phyloP scores from a whole-genome alignment of 495 filamentous ascomycete genomes.

The Thozetella sp. region DNA sequence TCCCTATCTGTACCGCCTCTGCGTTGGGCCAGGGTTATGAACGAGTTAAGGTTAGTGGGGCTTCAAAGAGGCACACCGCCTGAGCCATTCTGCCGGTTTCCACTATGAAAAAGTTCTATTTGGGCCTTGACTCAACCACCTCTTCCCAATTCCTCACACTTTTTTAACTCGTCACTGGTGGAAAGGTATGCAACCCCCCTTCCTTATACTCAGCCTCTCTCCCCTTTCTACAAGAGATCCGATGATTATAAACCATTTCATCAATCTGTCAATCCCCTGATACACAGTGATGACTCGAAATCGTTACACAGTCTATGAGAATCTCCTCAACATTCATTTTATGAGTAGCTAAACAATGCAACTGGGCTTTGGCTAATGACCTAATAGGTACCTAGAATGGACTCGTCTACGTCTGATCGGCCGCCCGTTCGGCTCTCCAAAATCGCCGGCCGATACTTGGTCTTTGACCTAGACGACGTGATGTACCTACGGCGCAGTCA shows the following conservation, averaged over 20 bases:
- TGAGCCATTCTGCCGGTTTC: neutral
- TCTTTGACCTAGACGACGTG: slow-evolving; percentile 84
- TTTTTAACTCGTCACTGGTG: neutral
- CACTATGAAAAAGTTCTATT: neutral
- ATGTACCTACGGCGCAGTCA: slow-evolving; percentile 78
- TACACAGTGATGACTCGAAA: slow-evolving; percentile 28
- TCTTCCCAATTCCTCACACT: neutral
- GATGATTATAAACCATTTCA: slow-evolving; percentile 38
- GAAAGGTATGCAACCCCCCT: neutral
- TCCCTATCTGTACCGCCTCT: too few relatives aligned
- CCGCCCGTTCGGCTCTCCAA: slow-evolving; percentile 75
- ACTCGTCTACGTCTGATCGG: slow-evolving; percentile 19
- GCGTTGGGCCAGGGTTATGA: too few relatives aligned
- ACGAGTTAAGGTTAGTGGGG: neutral
- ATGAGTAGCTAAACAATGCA: neutral
- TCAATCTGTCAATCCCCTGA: slow-evolving; percentile 49
- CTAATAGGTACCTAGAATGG: slow-evolving; percentile 12
- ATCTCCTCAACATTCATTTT: neutral
- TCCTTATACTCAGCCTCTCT: neutral
- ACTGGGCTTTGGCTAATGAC: neutral
- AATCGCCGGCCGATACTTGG: slow-evolving; percentile 78
- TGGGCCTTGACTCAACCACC: neutral
- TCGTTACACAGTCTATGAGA: slow-evolving; percentile 4
- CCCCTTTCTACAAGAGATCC: neutral
- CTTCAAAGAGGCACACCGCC: neutral